Evolutionary conservation across 2,329 filamentous ascomycete genomes (phyloP).

Genomic region (Myriangium duriaei): DNA sequence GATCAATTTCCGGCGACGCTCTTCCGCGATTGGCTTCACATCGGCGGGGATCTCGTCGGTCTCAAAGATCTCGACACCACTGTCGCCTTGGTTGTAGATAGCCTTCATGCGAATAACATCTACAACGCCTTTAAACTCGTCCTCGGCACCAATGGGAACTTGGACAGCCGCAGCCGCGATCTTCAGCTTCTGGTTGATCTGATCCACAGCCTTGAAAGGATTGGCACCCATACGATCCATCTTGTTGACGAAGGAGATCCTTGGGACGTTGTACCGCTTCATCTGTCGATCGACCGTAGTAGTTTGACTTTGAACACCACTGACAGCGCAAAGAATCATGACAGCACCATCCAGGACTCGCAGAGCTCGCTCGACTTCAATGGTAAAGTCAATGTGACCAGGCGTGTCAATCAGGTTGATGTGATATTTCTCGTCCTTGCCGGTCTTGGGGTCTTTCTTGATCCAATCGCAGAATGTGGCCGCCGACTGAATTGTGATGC

Average conservation of each 20-base stretch:
- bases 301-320: constrained; percentile 93
- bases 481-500: constrained; percentile 96
- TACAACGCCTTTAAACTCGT: constrained; percentile 83
- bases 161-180: constrained; percentile 87
- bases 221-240: constrained; percentile 99
- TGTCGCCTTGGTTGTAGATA: constrained; percentile 77
- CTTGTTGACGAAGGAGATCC: constrained; percentile 97
- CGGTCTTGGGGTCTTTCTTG: constrained; percentile 48
- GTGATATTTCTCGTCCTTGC: constrained; percentile 83
- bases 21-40: constrained; percentile 59
- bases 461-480: constrained; percentile 97
- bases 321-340: constrained; percentile 97
- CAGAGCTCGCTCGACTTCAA: constrained; percentile 91
- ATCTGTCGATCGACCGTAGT: constrained; percentile 98
- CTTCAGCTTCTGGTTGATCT: constrained; percentile 94
- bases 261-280: constrained; percentile 92
- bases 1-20: constrained; percentile 76
- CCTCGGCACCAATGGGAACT: constrained; percentile 84
- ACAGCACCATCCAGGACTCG: constrained; percentile 92
- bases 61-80: constrained; percentile 62
- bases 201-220: constrained; percentile 92
- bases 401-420: constrained; percentile 98
- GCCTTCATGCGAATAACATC: constrained; percentile 87
- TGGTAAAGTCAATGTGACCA: constrained; percentile 97
- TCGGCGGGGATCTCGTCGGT: constrained; percentile 75